phyloP scores from a whole-genome alignment of 768 basidiomycete genomes.

The Chiua virens region DNA sequence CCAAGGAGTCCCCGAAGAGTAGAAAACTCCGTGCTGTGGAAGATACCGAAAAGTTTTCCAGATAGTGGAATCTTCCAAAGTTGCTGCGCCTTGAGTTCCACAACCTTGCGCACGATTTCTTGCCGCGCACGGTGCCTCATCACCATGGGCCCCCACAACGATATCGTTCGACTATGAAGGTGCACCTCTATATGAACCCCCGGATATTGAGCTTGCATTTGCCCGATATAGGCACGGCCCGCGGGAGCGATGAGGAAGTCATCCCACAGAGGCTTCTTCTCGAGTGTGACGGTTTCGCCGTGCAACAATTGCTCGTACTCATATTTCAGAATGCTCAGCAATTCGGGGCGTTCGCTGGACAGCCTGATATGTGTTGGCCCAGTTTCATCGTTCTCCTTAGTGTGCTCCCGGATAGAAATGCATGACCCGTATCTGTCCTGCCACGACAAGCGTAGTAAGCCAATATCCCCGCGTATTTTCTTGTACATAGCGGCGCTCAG shows the following conservation, averaged over 20 bases:
- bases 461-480: conserved; percentile 46
- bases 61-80: conserved; percentile 47
- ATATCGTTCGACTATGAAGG: conserved; percentile 41
- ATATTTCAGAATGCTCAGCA: conserved; percentile 55
- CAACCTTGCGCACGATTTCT: conserved; percentile 48
- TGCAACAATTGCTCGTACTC: conserved; percentile 61
- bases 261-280: conserved; percentile 63
- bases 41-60: conserved; percentile 43
- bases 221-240: conserved; percentile 46
- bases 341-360: conserved; percentile 47
- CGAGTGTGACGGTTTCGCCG: conserved; percentile 56
- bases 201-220: conserved; percentile 39
- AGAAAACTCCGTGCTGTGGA: conserved; percentile 47
- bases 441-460: conserved; percentile 40
- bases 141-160: conserved; percentile 51
- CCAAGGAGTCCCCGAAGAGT: conserved; percentile 53
- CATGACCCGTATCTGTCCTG: conserved; percentile 28
- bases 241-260: conserved; percentile 48
- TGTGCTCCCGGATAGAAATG: conserved; percentile 30
- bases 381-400: conserved; percentile 10
- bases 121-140: conserved; percentile 41
- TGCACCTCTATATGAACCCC: conserved; percentile 48
- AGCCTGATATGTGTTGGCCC: conserved; percentile 43
- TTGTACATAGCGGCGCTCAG: conserved; percentile 40
- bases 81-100: conserved; percentile 42